Evolutionary conservation across 2,329 filamentous ascomycete species (phyloP), one percentile per base, ranked within the genome.

Genomic region (Sarocladiaceae sp.): DNA sequence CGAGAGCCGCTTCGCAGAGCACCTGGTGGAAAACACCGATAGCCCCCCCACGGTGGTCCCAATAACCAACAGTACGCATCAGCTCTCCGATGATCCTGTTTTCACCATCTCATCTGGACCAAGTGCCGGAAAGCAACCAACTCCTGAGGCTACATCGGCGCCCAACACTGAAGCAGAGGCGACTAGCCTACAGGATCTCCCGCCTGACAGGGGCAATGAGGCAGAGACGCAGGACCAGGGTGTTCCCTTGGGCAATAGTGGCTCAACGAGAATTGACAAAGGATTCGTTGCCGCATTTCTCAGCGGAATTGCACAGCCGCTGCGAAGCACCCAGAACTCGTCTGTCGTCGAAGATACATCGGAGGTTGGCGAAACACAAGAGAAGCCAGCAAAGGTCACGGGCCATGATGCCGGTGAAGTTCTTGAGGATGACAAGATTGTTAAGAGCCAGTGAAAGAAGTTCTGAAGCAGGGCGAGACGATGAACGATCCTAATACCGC

Each of bases 1-100:
- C 26, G 29, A 26, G 9, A 29, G 34, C 20, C 44, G 44, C 3
- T 46, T 46, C 29, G 29, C 21, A 12, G 45, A 46, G 35, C 45
- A 46, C 31, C 21, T 43, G 7, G 27, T 46, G 11, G 45, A 46
- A 20, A 19, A 41, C 15, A 20, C 43, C 39, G 20, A 24, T 16
- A 26, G 23, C 11, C n/a, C 29, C 4, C 41, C 45, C 11, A 23
- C 27, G 6, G 19, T 41, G 24, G 15, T 29, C 10, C 37, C 37
- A 6, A 18, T 15, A 6, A 41, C 29, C 13, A 29, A 29, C 19
- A 24, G 26, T 24, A 27, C 37, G 6, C 37, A 41, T 16, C 23
- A 41, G n/a, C 6, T 41, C n/a, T 23, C 37, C 16, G 23, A 41
- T 13, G 37, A 41, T 15, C 37, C 37, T 29, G 37, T 19, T n/a